Evolutionary conservation across 352 stramenopile genomes (phyloP).

Genomic region (Pythium phragmiticola): DNA sequence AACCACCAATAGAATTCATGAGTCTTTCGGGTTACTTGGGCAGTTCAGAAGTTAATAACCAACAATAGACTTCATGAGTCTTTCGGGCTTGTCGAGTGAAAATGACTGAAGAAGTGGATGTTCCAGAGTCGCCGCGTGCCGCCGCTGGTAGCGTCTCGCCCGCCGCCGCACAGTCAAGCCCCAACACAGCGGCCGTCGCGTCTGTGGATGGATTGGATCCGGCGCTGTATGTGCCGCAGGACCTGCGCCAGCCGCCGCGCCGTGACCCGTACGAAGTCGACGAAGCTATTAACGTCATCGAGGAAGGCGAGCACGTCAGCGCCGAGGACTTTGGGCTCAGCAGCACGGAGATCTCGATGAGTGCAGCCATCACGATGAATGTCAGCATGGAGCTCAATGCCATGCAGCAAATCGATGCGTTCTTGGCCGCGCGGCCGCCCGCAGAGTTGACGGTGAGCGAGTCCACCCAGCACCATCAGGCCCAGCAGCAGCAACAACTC

Average conservation of each 20-base stretch:
- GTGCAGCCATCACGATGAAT: slow-evolving; percentile 42
- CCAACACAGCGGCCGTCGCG: background rate
- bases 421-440: slow-evolving; percentile 25
- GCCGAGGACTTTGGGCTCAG: slow-evolving; percentile 51
- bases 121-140: no score
- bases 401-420: slow-evolving; percentile 50
- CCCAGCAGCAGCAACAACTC: no score
- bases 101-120: no score
- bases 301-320: slow-evolving; percentile 48
- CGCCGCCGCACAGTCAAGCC: background rate
- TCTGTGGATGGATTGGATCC: slow-evolving; percentile 9
- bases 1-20: no score
- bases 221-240: slow-evolving; percentile 19
- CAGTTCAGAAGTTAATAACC: no score
- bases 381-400: slow-evolving; percentile 60
- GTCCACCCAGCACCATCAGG: no score
- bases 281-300: slow-evolving; percentile 44
- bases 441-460: background rate
- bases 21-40: no score
- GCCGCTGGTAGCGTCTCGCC: no score
- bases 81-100: no score
- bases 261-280: slow-evolving; percentile 17
- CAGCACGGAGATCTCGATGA: slow-evolving; percentile 42
- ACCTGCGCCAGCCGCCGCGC: slow-evolving; percentile 5
- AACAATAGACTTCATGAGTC: no score